Conservation (phyloP, 2,329 filamentous ascomycete species). For the Pestalotiopsis sp. region DNA sequence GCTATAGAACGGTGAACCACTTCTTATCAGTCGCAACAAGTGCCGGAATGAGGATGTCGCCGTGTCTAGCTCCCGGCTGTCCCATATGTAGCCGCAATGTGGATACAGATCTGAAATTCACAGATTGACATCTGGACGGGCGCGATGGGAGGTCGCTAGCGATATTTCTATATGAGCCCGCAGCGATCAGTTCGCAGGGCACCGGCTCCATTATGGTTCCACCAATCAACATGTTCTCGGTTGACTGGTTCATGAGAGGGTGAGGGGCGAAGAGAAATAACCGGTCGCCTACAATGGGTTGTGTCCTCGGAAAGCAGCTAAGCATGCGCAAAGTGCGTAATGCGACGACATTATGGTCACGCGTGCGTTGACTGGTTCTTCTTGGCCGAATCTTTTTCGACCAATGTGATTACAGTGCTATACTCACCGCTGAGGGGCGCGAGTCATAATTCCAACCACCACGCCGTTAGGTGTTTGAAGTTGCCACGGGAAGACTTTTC, state of each 20-base stretch:
- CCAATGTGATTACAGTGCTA: neutral
- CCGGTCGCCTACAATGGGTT: neutral
- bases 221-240: neutral
- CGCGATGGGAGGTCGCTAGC: no score
- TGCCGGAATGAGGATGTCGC: no score
- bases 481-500: neutral
- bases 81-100: no score
- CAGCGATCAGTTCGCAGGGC: neutral
- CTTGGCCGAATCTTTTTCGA: neutral
- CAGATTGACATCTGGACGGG: no score
- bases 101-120: no score
- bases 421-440: neutral
- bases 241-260: neutral
- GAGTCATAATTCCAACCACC: neutral
- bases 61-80: no score
- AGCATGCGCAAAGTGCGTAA: neutral
- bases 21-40: no score
- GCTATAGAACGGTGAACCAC: no score
- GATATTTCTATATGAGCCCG: neutral
- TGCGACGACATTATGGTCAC: neutral
- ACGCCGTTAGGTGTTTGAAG: neutral
- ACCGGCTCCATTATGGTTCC: neutral
- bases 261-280: neutral
- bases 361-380: neutral
- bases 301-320: neutral